Conservation (phyloP, 768 basidiomycete genomes). For the Lactarius indigo region DNA sequence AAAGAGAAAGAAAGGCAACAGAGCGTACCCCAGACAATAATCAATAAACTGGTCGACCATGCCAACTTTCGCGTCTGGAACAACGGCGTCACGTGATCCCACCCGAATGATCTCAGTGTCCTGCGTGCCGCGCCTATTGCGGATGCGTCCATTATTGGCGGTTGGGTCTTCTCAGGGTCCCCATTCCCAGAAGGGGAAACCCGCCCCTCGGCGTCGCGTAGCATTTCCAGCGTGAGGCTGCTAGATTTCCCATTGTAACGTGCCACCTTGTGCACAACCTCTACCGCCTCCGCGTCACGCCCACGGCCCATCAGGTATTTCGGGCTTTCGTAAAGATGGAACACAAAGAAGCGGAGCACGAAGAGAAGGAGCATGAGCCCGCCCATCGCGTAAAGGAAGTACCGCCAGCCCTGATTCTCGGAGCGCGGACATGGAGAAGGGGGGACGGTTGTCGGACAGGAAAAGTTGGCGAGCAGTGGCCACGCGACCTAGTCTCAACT, state of each 20-base stretch:
- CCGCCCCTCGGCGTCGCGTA: conserved; percentile 31
- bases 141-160: conserved; percentile 34
- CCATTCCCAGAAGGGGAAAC: not conserved
- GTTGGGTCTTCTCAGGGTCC: conserved; percentile 21
- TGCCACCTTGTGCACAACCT: conserved; percentile 59
- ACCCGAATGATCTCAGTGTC: conserved; percentile 39
- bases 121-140: conserved; percentile 38
- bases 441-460: conserved; percentile 43
- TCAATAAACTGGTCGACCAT: conserved; percentile 47
- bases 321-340: conserved; percentile 66
- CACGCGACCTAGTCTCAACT: conserved; percentile 51
- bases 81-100: conserved; percentile 43
- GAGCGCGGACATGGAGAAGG: conserved; percentile 40
- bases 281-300: conserved; percentile 56
- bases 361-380: conserved; percentile 64
- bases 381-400: conserved; percentile 70
- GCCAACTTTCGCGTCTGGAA: conserved; percentile 51
- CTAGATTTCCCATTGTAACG: conserved; percentile 52
- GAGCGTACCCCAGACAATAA: conserved; percentile 49
- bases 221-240: conserved; percentile 48
- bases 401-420: conserved; percentile 71
- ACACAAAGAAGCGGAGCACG: conserved; percentile 59
- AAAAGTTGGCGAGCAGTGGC: conserved; percentile 68
- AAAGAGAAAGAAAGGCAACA: not conserved
- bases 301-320: conserved; percentile 72